Evolutionary conservation across 139 green algal species (phyloP), one percentile per base, ranked within the genome.

Genomic region (Spirogloea muscicola): DNA sequence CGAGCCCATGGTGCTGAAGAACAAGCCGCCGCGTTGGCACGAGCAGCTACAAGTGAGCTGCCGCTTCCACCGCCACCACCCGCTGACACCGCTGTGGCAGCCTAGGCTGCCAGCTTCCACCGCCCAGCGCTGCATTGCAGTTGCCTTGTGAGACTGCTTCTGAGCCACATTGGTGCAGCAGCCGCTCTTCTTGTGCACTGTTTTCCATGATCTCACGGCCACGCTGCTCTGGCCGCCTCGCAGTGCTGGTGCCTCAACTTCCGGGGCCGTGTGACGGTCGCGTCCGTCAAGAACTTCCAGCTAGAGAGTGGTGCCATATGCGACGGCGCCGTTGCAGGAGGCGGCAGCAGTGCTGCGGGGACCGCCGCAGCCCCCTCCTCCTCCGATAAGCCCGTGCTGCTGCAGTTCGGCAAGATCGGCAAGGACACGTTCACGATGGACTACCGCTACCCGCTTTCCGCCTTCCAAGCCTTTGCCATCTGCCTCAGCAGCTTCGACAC

Each of bases 221-320:
- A 65, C 13, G 57, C 16, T 65, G 57, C 29, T 21, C 18, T 13
- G 18, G 3, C 33, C 39, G 31, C 43, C 7, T 38, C 21, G 49
- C 72, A 79, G 49, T 96, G 93, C 25, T 98, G 93, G 85, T 97
- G 92, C 84, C 83, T 99, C n/a, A 98, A 99, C 81, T 99, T 99
- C 87, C 90, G 91, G 49, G 94, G 94, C 1, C 85, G 94, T 25
- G 94, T 99, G n/a, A 98, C 95, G 42, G 86, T 94, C 58, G 94
- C 94, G 29, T 92, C 83, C 3, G 94, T 99, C 0, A 99, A 99
- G 80, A 99, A 99, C 86, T 98, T 99, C 84, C 94, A 99, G 88
- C 84, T 97, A 3, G 69, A 78, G 39, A 48, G 41, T 42, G 31
- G 36, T 27, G 60, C 27, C 86, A n/a, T n/a, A n/a, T 39, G 69